Evolutionary conservation across 306 rosid species (phyloP).

Genomic region (Begonia peltatifolia): DNA sequence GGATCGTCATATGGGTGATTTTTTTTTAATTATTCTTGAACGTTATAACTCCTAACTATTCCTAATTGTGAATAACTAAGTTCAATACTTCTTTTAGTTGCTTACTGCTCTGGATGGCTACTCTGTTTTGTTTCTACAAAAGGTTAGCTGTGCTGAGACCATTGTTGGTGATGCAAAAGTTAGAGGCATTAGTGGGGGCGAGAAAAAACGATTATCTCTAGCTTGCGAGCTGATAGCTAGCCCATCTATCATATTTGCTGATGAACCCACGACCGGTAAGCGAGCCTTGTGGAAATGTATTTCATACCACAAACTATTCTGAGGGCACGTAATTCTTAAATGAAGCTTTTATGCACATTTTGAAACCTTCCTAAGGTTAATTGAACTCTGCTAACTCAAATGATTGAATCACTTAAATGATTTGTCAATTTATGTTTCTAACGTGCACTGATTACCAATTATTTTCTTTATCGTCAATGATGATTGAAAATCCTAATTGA

Average conservation of each 20-base stretch:
- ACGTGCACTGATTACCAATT: too few species aligned
- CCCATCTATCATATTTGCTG: slow-evolving; percentile 87
- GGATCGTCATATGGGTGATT: too few species aligned
- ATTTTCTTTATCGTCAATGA: too few species aligned
- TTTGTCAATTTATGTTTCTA: too few species aligned
- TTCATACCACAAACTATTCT: neutral
- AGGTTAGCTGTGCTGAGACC: slow-evolving; percentile 87
- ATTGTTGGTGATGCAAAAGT: slow-evolving; percentile 84
- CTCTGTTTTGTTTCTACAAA: slow-evolving; percentile 20
- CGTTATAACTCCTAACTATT: neutral
- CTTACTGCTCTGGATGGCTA: slow-evolving; percentile 8
- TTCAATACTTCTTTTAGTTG: too few species aligned
- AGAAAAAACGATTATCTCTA: slow-evolving; percentile 78
- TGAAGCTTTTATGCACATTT: too few species aligned
- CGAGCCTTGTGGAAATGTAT: neutral
- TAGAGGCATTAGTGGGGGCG: slow-evolving; percentile 88
- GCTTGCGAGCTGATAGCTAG: slow-evolving; percentile 92
- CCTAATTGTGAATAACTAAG: too few species aligned
- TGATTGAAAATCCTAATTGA: too few species aligned
- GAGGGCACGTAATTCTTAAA: neutral
- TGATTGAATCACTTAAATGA: too few species aligned
- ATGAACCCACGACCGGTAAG: slow-evolving; percentile 93
- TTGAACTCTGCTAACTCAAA: too few species aligned
- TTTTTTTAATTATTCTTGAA: too few species aligned
- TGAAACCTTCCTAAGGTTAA: too few species aligned